Conservation (phyloP, 441 rosid genomes). For the Erodium texanum region DNA sequence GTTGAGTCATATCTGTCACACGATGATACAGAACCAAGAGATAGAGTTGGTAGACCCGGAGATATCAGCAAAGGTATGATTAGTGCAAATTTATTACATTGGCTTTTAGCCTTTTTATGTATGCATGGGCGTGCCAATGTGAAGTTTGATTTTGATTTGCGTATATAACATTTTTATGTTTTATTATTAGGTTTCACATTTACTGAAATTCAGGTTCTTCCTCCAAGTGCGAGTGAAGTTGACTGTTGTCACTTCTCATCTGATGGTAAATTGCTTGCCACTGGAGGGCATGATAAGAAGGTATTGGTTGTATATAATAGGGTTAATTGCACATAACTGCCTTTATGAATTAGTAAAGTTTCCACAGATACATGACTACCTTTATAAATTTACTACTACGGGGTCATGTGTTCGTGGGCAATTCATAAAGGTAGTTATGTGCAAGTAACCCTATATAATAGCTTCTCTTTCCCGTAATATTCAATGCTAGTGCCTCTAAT, state of each 20-base stretch:
- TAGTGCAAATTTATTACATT: slow-evolving; percentile 10
- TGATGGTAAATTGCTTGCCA: slow-evolving; percentile 81
- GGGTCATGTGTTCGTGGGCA: too few species aligned
- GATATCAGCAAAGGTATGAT: slow-evolving; percentile 58
- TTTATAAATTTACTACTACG: too few species aligned
- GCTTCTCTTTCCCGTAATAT: too few species aligned
- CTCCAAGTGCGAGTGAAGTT: slow-evolving; percentile 59
- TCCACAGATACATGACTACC: too few species aligned
- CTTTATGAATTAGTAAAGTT: too few species aligned
- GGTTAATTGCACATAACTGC: too few species aligned
- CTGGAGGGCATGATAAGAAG: slow-evolving; percentile 89
- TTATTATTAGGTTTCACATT: slow-evolving; percentile 56
- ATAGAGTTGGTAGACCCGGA: slow-evolving; percentile 44
- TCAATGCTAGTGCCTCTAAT: background rate
- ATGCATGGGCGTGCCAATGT: background rate
- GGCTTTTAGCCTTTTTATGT: background rate
- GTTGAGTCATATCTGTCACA: slow-evolving; percentile 72
- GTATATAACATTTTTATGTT: slow-evolving; percentile 16
- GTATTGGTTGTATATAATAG: slow-evolving; percentile 27
- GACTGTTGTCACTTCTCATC: slow-evolving; percentile 85
- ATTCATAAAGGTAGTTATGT: too few species aligned
- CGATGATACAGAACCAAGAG: slow-evolving; percentile 62
- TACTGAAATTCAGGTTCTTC: slow-evolving; percentile 48
- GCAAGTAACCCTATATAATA: too few species aligned
- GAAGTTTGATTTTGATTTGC: background rate